Conservation (phyloP, 306 rosid genomes). For the Herpetospermum pedunculosum region DNA sequence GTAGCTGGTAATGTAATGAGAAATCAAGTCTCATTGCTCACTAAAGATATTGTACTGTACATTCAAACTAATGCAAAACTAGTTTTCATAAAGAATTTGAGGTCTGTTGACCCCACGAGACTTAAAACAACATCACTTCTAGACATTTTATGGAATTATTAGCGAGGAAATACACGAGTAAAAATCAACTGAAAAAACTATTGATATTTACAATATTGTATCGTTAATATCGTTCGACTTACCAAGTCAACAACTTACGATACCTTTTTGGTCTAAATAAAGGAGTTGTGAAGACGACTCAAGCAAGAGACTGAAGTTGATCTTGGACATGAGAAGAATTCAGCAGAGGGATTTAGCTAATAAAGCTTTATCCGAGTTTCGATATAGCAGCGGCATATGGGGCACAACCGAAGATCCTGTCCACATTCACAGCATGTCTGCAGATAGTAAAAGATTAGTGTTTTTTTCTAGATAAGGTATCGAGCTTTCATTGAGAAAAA, state of each 20-base stretch:
- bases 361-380: constrained; percentile 67
- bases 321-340: constrained; percentile 5
- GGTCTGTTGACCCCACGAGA: neutral
- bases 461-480: too few relatives aligned
- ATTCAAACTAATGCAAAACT: neutral
- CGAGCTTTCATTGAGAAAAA: too few relatives aligned
- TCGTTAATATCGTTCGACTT: neutral
- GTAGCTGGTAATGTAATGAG: neutral
- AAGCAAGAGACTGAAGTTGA: constrained; percentile 11
- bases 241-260: neutral
- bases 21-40: neutral
- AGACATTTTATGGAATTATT: neutral
- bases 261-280: constrained; percentile 2
- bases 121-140: neutral
- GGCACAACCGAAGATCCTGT: constrained; percentile 59
- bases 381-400: constrained; percentile 71
- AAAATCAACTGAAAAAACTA: neutral
- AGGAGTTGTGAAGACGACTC: constrained; percentile 6
- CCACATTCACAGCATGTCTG: constrained; percentile 97
- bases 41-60: neutral
- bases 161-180: neutral
- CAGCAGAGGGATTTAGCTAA: constrained; percentile 14
- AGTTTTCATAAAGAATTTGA: neutral
- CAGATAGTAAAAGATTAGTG: neutral
- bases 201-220: neutral